Evolutionary conservation across 805 yeast species (phyloP).

Genomic region (Kurtzmaniella fragi): DNA sequence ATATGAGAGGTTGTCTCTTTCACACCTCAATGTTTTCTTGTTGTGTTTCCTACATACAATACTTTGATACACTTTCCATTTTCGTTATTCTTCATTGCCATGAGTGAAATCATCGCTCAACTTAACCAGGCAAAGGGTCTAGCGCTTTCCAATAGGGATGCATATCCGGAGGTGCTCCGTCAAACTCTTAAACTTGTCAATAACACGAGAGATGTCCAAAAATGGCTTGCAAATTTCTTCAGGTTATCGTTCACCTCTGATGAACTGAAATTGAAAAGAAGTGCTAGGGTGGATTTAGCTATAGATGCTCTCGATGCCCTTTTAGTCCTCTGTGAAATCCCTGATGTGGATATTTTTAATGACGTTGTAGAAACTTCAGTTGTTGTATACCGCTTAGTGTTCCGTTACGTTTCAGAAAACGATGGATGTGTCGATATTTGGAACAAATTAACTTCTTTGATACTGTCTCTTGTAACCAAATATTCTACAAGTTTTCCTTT

Average conservation of each 20-base stretch:
- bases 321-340: constrained; percentile 19
- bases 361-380: constrained; percentile 31
- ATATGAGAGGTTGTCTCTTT: no score
- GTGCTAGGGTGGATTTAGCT: constrained; percentile 34
- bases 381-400: constrained; percentile 40
- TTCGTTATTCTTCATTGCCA: not conserved
- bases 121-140: constrained; percentile 34
- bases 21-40: no score
- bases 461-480: constrained; percentile 51
- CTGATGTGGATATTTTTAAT: constrained; percentile 26
- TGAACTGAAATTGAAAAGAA: constrained; percentile 17
- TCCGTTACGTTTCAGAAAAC: constrained; percentile 41
- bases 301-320: constrained; percentile 34
- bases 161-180: constrained; percentile 40
- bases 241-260: constrained; percentile 30
- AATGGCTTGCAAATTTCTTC: constrained; percentile 39
- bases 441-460: constrained; percentile 52
- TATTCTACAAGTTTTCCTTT: constrained; percentile 59
- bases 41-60: no score
- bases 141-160: constrained; percentile 24
- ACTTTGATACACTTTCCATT: no score
- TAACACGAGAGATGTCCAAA: constrained; percentile 31
- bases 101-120: constrained; percentile 19
- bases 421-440: constrained; percentile 47
- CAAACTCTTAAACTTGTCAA: constrained; percentile 34